These are phyloP conservation scores for Iberis amara DNA, from an alignment of 441 rosid genomes.

Conservation along the genomic window DNA sequence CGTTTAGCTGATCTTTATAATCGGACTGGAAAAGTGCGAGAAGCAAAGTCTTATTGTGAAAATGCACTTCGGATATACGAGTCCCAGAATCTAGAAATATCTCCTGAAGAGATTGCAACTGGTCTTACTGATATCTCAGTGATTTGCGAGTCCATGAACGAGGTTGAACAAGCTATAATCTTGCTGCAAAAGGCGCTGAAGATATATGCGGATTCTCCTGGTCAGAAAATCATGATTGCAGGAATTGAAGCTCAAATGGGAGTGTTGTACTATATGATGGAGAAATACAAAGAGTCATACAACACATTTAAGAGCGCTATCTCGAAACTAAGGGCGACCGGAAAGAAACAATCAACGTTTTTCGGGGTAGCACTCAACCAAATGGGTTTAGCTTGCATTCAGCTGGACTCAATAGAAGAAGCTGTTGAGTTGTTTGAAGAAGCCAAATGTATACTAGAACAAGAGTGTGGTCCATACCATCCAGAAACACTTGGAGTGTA, in stretches of 20 bases:
- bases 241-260: constrained; percentile 77
- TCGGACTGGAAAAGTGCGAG: constrained; percentile 56
- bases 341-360: constrained; percentile 63
- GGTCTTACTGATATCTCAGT: constrained; percentile 59
- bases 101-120: constrained; percentile 63
- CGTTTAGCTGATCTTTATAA: constrained; percentile 64
- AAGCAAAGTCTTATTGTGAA: constrained; percentile 60
- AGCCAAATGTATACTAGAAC: constrained; percentile 47
- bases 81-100: constrained; percentile 44
- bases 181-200: constrained; percentile 55
- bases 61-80: constrained; percentile 60
- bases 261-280: constrained; percentile 66
- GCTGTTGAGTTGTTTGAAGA: constrained; percentile 62
- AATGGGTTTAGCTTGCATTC: constrained; percentile 71
- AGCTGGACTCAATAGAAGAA: constrained; percentile 44
- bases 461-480: constrained; percentile 57
- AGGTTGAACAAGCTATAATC: constrained; percentile 54
- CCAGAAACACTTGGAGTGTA: constrained; percentile 67
- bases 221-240: constrained; percentile 54
- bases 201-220: constrained; percentile 50
- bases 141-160: constrained; percentile 62
- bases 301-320: constrained; percentile 44
- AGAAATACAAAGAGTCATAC: constrained; percentile 53
- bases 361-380: constrained; percentile 70
- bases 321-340: constrained; percentile 47